Percentiles rank a stretch among this genome's conserved stretches.
Conservation (phyloP, 2,329 filamentous ascomycete species). For the Ophiostoma tasmaniense region DNA sequence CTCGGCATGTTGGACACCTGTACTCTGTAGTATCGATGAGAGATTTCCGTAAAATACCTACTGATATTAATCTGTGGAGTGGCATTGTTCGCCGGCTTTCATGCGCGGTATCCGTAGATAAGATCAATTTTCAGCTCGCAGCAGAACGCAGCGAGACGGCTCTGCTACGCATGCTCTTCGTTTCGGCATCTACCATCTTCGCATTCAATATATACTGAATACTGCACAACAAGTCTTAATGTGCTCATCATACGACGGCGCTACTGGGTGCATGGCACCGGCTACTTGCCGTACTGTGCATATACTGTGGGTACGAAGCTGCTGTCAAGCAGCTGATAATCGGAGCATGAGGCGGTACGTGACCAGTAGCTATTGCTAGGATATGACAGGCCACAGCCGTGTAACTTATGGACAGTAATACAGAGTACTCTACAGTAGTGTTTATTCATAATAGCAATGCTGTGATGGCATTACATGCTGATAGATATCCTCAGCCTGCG, state of each 20-base stretch:
- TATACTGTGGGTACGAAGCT: not conserved
- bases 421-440: not conserved
- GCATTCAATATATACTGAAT: no score
- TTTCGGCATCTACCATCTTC: no score
- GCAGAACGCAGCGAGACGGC: not conserved
- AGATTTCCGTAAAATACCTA: no score
- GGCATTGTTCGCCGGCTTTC: not conserved
- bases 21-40: no score
- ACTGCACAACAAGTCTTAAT: not conserved
- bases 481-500: not conserved
- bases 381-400: not conserved
- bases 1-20: no score
- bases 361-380: no score
- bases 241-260: not conserved
- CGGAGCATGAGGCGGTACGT: not conserved
- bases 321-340: not conserved
- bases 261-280: no score
- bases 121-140: not conserved
- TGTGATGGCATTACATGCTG: no score
- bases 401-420: not conserved
- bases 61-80: not conserved
- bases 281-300: not conserved
- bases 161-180: not conserved
- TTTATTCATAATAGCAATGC: no score
- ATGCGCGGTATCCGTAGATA: not conserved